Percentiles rank a stretch among this genome's conserved stretches.
Evolutionary conservation across 805 yeast species (phyloP).

Genomic region (Sungouiozyma ichnusensis): DNA sequence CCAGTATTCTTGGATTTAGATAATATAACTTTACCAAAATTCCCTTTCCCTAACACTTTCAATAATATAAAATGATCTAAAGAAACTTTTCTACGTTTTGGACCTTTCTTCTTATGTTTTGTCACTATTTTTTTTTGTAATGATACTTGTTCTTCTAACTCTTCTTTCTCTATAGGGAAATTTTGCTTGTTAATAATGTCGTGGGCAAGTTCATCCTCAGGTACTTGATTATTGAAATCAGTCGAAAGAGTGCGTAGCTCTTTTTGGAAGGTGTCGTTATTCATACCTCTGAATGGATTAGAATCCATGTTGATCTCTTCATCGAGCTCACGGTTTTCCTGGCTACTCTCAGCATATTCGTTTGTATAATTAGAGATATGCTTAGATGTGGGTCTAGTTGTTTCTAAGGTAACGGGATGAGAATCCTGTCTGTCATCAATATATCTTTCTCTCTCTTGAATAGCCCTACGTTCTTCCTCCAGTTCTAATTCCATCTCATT

Average conservation of each 20-base stretch:
- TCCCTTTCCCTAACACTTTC: slow-evolving; percentile 96
- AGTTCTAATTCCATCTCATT: slow-evolving; percentile 10
- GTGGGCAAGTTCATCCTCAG: neutral
- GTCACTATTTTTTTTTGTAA: slow-evolving; percentile 14
- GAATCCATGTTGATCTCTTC: slow-evolving; percentile 3
- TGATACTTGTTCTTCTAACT: slow-evolving; percentile 6
- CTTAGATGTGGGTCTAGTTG: neutral
- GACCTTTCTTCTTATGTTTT: slow-evolving; percentile 19
- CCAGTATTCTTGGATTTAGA: slow-evolving; percentile 84
- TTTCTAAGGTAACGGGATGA: neutral
- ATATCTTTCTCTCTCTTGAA: slow-evolving; percentile 3
- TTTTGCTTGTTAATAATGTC: neutral
- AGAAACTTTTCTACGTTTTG: slow-evolving; percentile 64
- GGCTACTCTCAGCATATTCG: neutral
- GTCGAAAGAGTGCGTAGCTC: slow-evolving; percentile 10
- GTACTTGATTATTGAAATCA: slow-evolving; percentile 6
- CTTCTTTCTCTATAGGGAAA: neutral
- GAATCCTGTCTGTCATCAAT: neutral
- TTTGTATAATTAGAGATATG: neutral
- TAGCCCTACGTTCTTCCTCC: slow-evolving; percentile 3
- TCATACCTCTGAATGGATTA: slow-evolving; percentile 22
- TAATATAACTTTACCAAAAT: slow-evolving; percentile 95
- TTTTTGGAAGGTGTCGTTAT: slow-evolving; percentile 11
- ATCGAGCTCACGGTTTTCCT: neutral
- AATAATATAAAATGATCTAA: slow-evolving; percentile 89